These are phyloP conservation scores for Pterula multifida DNA, from an alignment of 1,284 basidiomycete species.

Conservation along the genomic window DNA sequence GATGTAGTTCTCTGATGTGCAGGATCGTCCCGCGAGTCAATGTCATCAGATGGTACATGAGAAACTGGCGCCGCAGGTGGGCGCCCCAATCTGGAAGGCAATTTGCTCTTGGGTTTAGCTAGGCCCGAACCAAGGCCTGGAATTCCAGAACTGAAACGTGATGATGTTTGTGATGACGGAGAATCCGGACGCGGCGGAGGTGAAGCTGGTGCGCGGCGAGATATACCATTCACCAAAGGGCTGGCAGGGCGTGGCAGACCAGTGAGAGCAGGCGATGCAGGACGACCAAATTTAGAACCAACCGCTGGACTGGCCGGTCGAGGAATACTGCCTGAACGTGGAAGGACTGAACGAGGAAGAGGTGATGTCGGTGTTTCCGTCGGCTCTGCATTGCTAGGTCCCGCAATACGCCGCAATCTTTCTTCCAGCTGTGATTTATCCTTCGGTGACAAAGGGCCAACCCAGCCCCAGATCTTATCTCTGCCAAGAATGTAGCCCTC, in stretches of 20 bases:
- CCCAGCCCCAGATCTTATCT: conserved; percentile 75
- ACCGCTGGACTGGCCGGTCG: conserved; percentile 58
- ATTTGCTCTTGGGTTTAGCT: not conserved
- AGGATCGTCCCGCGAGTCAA: not conserved
- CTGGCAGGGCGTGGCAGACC: conserved; percentile 33
- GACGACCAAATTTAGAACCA: conserved; percentile 36
- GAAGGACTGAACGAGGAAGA: conserved; percentile 32
- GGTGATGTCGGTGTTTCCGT: conserved; percentile 24
- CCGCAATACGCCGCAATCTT: conserved; percentile 71
- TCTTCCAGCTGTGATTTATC: conserved; percentile 90
- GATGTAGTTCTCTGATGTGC: not conserved
- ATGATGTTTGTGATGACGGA: conserved; percentile 27
- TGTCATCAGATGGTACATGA: not conserved
- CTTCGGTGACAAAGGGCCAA: conserved; percentile 70
- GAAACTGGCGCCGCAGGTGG: not conserved
- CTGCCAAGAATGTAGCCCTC: conserved; percentile 79
- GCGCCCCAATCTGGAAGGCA: not conserved
- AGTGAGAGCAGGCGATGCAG: conserved; percentile 45
- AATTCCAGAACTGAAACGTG: not conserved
- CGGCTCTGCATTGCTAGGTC: conserved; percentile 42
- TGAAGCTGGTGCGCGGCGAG: conserved; percentile 22
- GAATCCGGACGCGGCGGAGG: conserved; percentile 18
- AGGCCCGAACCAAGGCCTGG: not conserved
- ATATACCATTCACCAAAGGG: conserved; percentile 20
- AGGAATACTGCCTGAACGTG: conserved; percentile 33